phyloP scores from a whole-genome alignment of 2,329 filamentous ascomycete species.

The Claviceps fusiformis region DNA sequence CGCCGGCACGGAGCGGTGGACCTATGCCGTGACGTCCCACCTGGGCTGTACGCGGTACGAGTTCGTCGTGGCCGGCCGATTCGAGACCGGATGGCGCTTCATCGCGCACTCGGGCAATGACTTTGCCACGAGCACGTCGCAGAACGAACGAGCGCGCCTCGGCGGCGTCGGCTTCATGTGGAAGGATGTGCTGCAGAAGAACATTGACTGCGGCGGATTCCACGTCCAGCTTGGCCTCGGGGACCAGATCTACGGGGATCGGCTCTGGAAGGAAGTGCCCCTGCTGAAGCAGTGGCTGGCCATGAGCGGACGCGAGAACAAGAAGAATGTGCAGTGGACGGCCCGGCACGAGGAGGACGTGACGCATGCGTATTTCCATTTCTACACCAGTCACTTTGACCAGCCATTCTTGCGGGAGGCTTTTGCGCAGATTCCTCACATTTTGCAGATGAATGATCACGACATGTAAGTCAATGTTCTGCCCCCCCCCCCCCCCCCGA shows the following conservation, averaged over 20 bases:
- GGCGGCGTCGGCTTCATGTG: slow-evolving; percentile 94
- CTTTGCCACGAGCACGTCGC: slow-evolving; percentile 76
- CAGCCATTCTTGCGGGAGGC: slow-evolving; percentile 89
- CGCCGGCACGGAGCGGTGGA: slow-evolving; percentile 71
- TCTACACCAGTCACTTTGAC: slow-evolving; percentile 96
- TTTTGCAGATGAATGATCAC: slow-evolving; percentile 89
- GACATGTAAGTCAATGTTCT: slow-evolving; percentile 61
- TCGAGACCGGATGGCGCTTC: slow-evolving; percentile 90
- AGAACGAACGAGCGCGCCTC: slow-evolving; percentile 71
- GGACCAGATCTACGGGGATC: slow-evolving; percentile 89
- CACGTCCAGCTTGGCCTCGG: slow-evolving; percentile 86
- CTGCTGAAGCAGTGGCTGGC: slow-evolving; percentile 89
- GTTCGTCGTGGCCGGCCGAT: slow-evolving; percentile 80
- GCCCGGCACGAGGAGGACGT: slow-evolving; percentile 92
- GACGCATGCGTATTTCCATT: slow-evolving; percentile 93
- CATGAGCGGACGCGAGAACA: slow-evolving; percentile 82
- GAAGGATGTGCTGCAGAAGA: slow-evolving; percentile 97
- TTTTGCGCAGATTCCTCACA: slow-evolving; percentile 91
- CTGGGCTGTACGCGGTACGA: slow-evolving; percentile 96
- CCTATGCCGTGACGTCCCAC: slow-evolving; percentile 94
- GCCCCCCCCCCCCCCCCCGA: too few species aligned
- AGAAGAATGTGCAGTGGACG: slow-evolving; percentile 84
- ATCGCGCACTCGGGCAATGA: slow-evolving; percentile 94
- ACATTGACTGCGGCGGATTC: slow-evolving; percentile 90
- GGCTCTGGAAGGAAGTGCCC: slow-evolving; percentile 92